phyloP scores from a whole-genome alignment of 208 protist genomes.

The Acanthamoeba triangularis region DNA sequence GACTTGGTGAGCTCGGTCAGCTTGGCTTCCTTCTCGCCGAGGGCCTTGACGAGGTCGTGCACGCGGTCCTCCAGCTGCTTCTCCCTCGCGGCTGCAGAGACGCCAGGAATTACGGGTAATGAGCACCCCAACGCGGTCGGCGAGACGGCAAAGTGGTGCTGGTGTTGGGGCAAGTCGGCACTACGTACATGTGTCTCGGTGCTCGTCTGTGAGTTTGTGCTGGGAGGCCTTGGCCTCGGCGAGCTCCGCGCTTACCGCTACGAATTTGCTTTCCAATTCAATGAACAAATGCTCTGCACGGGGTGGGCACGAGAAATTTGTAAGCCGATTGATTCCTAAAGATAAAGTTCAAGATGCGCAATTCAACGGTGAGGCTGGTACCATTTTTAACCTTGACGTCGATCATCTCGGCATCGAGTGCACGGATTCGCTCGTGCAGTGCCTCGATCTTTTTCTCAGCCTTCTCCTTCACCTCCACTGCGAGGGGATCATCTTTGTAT shows the following conservation, averaged over 20 bases:
- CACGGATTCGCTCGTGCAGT: neutral
- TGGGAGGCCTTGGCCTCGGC: neutral
- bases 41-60: neutral
- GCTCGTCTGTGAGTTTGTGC: neutral
- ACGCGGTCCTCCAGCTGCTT: slow-evolving; percentile 6
- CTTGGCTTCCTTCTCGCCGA: neutral
- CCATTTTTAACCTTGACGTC: slow-evolving; percentile 12
- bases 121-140: neutral
- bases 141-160: neutral
- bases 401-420: neutral
- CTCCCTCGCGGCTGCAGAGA: neutral
- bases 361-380: neutral
- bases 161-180: neutral
- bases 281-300: neutral
- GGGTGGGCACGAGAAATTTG: too few species aligned
- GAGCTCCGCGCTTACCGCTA: neutral
- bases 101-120: neutral
- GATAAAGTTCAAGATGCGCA: neutral
- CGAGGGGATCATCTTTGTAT: slow-evolving; percentile 17
- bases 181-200: neutral
- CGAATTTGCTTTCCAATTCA: neutral
- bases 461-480: slow-evolving; percentile 3
- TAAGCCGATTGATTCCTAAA: neutral
- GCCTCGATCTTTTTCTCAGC: neutral
- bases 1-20: slow-evolving; percentile 24